These are phyloP conservation scores for Curvularia hawaiiensis DNA, from an alignment of 2,329 filamentous ascomycete genomes.

Conservation along the genomic window DNA sequence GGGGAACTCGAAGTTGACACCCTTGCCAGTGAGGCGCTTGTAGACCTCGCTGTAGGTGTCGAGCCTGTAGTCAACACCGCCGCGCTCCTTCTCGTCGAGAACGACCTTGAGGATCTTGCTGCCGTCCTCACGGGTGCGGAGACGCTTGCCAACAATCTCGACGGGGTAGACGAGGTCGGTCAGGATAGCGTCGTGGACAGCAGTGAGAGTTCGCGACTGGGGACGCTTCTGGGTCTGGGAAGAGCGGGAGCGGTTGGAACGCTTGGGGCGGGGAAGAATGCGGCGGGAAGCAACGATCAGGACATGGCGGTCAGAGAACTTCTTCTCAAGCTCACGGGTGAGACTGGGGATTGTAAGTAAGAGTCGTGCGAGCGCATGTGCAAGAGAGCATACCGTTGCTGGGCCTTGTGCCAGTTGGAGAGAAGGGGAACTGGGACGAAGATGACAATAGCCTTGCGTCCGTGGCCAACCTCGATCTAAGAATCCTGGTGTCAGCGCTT, in stretches of 20 bases:
- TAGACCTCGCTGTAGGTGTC: constrained; percentile 99
- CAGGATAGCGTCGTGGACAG: constrained; percentile 98
- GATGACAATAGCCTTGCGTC: constrained; percentile 99
- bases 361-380: background rate
- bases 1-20: constrained; percentile 98
- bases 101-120: constrained; percentile 99
- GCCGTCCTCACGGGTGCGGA: constrained; percentile 98
- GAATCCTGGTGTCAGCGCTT: constrained; percentile 61
- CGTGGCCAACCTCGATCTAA: constrained; percentile 99
- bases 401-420: constrained; percentile 97
- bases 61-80: constrained; percentile 98
- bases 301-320: constrained; percentile 99
- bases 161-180: constrained; percentile 98
- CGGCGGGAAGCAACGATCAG: constrained; percentile 98
- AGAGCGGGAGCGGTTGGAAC: constrained; percentile 94
- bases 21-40: constrained; percentile 94
- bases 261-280: constrained; percentile 98
- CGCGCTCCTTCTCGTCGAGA: constrained; percentile 99
- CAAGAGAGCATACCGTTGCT: constrained; percentile 85
- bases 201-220: constrained; percentile 95
- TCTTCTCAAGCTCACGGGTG: constrained; percentile 99
- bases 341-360: constrained; percentile 63
- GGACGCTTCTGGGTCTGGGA: constrained; percentile 98
- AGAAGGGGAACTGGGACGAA: constrained; percentile 99
- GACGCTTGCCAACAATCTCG: constrained; percentile 99